Conservation (phyloP, 345 rosid species). For the Capsella bursapastoris region DNA sequence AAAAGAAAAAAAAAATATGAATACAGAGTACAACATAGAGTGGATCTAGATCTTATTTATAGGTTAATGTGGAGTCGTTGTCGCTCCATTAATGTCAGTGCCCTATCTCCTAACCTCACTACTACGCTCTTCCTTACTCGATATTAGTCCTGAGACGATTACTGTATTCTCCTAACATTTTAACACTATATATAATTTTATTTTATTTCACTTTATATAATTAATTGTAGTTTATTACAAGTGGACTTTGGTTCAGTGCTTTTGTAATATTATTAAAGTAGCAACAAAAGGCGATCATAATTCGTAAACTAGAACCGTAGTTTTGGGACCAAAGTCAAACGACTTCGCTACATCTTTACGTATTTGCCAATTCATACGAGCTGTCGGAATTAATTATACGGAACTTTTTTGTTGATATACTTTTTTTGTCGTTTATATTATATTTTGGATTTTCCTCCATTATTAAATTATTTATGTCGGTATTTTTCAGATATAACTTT, state of each 20-base stretch:
- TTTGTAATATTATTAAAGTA: background rate
- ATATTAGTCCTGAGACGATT: background rate
- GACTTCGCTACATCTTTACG: slow-evolving; percentile 8
- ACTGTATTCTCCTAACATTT: background rate
- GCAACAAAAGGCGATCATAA: background rate
- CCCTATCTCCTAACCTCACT: slow-evolving; percentile 39
- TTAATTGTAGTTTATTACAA: background rate
- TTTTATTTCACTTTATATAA: background rate
- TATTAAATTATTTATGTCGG: background rate
- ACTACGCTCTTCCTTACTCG: slow-evolving; percentile 29
- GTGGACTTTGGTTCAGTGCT: slow-evolving; percentile 9
- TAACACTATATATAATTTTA: background rate
- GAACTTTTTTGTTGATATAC: slow-evolving; percentile 12
- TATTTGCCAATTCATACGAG: slow-evolving; percentile 37
- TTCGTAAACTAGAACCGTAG: slow-evolving; percentile 18
- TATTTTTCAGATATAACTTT: slow-evolving; percentile 8
- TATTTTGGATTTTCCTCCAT: slow-evolving; percentile 6
- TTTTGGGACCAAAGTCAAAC: slow-evolving; percentile 33
- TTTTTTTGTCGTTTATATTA: slow-evolving; percentile 10
- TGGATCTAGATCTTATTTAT: slow-evolving; percentile 33
- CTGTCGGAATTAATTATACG: slow-evolving; percentile 17
- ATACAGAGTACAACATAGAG: background rate
- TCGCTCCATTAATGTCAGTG: slow-evolving; percentile 44
- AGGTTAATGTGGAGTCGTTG: slow-evolving; percentile 39
- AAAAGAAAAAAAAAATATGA: background rate